Conservation (phyloP, 73 alveolate species). For the Tetrahymena thermophila region DNA sequence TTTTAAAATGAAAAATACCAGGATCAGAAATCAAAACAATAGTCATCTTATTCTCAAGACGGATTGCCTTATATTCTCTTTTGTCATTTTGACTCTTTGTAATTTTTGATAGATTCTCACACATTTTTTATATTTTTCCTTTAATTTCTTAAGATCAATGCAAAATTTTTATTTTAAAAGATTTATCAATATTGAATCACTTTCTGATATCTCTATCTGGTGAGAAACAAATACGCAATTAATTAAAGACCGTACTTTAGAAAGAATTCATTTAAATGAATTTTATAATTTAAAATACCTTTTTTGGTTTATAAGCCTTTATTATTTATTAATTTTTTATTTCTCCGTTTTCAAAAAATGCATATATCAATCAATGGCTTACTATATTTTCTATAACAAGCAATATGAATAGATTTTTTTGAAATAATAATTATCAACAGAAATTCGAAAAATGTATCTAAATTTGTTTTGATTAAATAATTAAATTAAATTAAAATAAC, state of each 20-base stretch:
- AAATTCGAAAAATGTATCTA: no score
- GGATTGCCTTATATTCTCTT: slow-evolving; percentile 48
- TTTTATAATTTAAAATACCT: no score
- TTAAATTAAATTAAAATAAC: no score
- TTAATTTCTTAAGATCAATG: background rate
- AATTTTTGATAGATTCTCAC: background rate
- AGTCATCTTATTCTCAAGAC: slow-evolving; percentile 58
- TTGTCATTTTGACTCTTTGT: slow-evolving; percentile 63
- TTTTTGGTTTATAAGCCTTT: no score
- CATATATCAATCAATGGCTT: no score
- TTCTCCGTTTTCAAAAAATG: background rate
- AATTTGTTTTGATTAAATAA: no score
- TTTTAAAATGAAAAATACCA: background rate
- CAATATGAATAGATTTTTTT: no score
- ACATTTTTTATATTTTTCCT: background rate
- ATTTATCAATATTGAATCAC: background rate
- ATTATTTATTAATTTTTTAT: no score
- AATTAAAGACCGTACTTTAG: background rate
- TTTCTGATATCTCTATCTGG: background rate
- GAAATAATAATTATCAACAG: no score
- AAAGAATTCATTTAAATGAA: background rate
- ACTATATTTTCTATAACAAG: no score
- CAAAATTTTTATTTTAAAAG: no score
- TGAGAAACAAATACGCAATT: background rate
- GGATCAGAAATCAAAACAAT: slow-evolving; percentile 53